Conservation (phyloP, 331 rosid genomes). For the Acacia pycnantha region DNA sequence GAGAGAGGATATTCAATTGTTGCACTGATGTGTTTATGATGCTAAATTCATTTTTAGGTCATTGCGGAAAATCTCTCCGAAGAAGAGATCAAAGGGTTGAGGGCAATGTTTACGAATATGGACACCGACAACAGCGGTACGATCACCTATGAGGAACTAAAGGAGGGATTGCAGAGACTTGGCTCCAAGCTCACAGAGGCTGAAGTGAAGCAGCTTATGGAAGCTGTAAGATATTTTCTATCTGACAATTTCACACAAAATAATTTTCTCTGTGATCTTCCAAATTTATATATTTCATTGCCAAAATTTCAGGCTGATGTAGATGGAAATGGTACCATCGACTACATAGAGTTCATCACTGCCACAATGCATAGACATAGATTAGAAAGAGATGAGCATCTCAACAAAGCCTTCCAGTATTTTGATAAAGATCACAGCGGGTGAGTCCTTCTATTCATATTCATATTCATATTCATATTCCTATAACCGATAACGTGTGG, state of each 20-base stretch:
- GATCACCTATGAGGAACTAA: slow-evolving; percentile 88
- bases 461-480: neutral
- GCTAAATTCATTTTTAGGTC: slow-evolving; percentile 48
- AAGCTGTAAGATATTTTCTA: slow-evolving; percentile 61
- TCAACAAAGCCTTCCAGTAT: slow-evolving; percentile 81
- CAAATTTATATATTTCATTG: slow-evolving; percentile 18
- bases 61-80: slow-evolving; percentile 90
- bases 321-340: slow-evolving; percentile 87
- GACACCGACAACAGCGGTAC: slow-evolving; percentile 94
- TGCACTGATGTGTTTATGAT: neutral
- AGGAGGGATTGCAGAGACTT: slow-evolving; percentile 80
- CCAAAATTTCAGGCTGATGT: slow-evolving; percentile 76
- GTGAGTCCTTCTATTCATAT: slow-evolving; percentile 55
- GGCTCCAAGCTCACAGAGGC: slow-evolving; percentile 89
- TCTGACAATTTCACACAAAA: neutral
- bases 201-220: slow-evolving; percentile 97
- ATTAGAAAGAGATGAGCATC: slow-evolving; percentile 87
- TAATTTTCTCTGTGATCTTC: slow-evolving; percentile 22
- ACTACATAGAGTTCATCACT: slow-evolving; percentile 89
- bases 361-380: slow-evolving; percentile 97
- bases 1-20: neutral
- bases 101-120: slow-evolving; percentile 81
- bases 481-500: too few relatives aligned
- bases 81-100: slow-evolving; percentile 96
- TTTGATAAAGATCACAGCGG: slow-evolving; percentile 87